A percentile compares a stretch with the other conserved stretches of the same genome.
Conservation (phyloP, 768 basidiomycete genomes). For the Clavaria fumosa region DNA sequence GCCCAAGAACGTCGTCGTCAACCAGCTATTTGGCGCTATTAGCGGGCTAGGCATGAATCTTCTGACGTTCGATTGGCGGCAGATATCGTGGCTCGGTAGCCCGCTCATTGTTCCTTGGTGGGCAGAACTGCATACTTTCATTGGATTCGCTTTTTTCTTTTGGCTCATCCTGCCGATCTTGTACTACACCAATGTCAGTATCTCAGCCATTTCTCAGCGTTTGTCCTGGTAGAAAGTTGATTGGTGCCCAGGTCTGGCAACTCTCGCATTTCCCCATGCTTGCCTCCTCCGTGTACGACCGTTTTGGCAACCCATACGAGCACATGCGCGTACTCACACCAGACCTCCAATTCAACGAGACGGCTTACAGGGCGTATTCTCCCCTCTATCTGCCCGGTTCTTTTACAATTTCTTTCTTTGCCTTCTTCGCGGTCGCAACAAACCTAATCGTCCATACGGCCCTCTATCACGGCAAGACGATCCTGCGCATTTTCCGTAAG, state of each 20-base stretch:
- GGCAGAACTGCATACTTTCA: conserved; percentile 34
- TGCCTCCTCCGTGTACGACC: conserved; percentile 49
- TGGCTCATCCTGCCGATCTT: conserved; percentile 45
- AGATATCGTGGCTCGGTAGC: conserved; percentile 33
- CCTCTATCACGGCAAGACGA: conserved; percentile 67
- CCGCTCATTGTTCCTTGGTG: conserved; percentile 52
- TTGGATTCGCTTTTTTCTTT: conserved; percentile 11
- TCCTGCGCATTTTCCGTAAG: conserved; percentile 54
- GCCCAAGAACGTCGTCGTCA: conserved; percentile 50
- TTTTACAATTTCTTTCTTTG: conserved; percentile 33
- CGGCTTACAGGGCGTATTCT: conserved; percentile 39
- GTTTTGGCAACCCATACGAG: conserved; percentile 42
- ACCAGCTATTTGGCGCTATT: conserved; percentile 59
- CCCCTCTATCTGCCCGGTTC: conserved; percentile 44
- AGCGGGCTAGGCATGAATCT: conserved; percentile 13
- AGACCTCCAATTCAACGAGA: conserved; percentile 38
- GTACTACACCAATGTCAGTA: conserved; percentile 50
- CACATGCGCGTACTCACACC: conserved; percentile 38
- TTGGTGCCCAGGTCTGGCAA: too few species aligned
- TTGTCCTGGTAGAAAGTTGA: too few species aligned
- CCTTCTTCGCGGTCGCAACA: conserved; percentile 74
- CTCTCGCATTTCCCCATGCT: conserved; percentile 49
- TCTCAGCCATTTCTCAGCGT: too few species aligned
- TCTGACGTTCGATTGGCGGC: conserved; percentile 40
- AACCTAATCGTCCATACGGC: conserved; percentile 56